Evolutionary conservation across 2,329 filamentous ascomycete genomes (phyloP).

Genomic region (Trichoderma harzianum): DNA sequence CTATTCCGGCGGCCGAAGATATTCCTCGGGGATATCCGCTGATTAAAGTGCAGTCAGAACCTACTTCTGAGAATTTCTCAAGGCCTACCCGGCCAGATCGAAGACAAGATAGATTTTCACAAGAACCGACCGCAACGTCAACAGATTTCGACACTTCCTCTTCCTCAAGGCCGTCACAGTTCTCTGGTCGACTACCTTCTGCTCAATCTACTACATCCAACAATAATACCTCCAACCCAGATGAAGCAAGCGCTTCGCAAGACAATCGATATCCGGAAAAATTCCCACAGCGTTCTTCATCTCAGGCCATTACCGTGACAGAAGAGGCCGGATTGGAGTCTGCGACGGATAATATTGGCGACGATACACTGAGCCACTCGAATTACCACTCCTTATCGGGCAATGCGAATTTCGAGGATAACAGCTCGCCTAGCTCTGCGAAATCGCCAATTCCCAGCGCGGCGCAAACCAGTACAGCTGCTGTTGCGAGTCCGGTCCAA

Average conservation of each 20-base stretch:
- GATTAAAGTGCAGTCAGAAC: conserved; percentile 67
- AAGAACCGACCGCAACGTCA: conserved; percentile 34
- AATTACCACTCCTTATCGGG: neutral
- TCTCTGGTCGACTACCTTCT: conserved; percentile 35
- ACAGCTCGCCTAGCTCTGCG: neutral
- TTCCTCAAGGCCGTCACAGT: conserved; percentile 30
- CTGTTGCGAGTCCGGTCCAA: conserved; percentile 46
- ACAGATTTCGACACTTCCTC: neutral
- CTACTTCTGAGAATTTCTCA: conserved; percentile 60
- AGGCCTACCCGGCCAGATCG: conserved; percentile 49
- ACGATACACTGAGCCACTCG: neutral
- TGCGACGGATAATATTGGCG: conserved; percentile 32
- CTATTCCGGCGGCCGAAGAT: conserved; percentile 38
- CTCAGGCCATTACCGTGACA: conserved; percentile 37
- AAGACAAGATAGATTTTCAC: conserved; percentile 45
- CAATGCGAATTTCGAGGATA: neutral
- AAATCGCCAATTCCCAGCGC: conserved; percentile 20
- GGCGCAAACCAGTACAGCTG: conserved; percentile 25
- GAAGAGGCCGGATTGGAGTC: conserved; percentile 35
- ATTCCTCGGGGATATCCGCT: conserved; percentile 51
- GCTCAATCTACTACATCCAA: conserved; percentile 43
- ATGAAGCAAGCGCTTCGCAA: conserved; percentile 33
- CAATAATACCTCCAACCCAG: conserved; percentile 60
- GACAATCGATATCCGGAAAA: conserved; percentile 27
- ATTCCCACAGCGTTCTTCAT: conserved; percentile 55